phyloP scores from a whole-genome alignment of 106 monocot species.

The Platanthera zijinensis region DNA sequence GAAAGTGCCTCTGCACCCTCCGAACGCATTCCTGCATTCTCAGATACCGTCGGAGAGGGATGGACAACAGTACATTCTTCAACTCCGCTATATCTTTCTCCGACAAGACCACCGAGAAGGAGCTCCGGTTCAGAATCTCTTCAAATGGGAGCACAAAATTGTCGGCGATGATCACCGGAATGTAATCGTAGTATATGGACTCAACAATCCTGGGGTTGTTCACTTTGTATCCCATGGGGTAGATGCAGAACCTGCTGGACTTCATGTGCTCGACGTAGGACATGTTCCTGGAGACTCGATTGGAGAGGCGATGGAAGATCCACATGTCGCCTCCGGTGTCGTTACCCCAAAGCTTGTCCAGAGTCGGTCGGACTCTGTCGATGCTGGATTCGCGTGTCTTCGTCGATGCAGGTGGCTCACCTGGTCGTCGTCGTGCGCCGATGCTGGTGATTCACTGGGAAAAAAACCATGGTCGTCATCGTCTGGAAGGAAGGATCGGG shows the following conservation, averaged over 20 bases:
- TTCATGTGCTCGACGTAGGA: constrained; percentile 79
- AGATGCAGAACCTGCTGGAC: constrained; percentile 82
- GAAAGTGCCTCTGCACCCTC: constrained; percentile 78
- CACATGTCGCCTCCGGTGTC: constrained; percentile 52
- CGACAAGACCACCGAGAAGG: constrained; percentile 68
- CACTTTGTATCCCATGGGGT: constrained; percentile 89
- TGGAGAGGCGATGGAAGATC: constrained; percentile 71
- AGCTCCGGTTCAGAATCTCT: constrained; percentile 72
- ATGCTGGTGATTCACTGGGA: too few relatives aligned
- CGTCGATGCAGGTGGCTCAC: too few relatives aligned
- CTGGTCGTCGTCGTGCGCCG: too few relatives aligned
- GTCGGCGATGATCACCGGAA: constrained; percentile 86
- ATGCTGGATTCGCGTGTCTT: too few relatives aligned
- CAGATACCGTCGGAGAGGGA: constrained; percentile 47
- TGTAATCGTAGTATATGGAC: constrained; percentile 80
- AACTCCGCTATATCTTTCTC: constrained; percentile 82
- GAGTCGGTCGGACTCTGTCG: constrained; percentile 62
- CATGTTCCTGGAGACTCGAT: constrained; percentile 52
- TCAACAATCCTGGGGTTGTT: constrained; percentile 95
- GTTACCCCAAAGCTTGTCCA: constrained; percentile 55
- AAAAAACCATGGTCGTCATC: too few relatives aligned
- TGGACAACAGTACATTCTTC: constrained; percentile 46
- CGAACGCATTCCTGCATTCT: constrained; percentile 51
- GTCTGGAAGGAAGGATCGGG: too few relatives aligned
- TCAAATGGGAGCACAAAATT: constrained; percentile 81